phyloP scores from a whole-genome alignment of 2,329 filamentous ascomycete genomes.

The Volutella citrinella region DNA sequence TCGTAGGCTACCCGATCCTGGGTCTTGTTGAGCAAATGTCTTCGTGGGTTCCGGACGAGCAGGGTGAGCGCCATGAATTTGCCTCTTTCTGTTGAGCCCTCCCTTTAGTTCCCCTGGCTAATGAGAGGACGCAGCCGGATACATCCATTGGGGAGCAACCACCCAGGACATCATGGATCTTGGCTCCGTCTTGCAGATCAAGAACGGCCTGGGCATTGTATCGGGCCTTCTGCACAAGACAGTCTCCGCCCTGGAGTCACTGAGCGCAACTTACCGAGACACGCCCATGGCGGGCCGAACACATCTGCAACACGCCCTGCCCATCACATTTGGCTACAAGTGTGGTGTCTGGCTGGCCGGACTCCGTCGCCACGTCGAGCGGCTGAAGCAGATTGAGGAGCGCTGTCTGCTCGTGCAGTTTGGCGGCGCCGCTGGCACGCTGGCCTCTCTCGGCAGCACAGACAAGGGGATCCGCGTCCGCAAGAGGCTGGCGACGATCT shows the following conservation, averaged over 20 bases:
- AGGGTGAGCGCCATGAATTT: slow-evolving; percentile 3
- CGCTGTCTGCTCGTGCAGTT: slow-evolving; percentile 52
- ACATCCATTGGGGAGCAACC: slow-evolving; percentile 58
- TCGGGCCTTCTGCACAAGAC: slow-evolving; percentile 42
- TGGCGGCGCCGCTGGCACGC: slow-evolving; percentile 53
- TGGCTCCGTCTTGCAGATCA: slow-evolving; percentile 52
- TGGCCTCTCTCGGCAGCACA: slow-evolving; percentile 49
- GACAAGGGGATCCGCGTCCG: slow-evolving; percentile 48
- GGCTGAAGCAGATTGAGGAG: slow-evolving; percentile 44
- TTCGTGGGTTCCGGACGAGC: slow-evolving; percentile 12
- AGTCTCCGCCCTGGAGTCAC: slow-evolving; percentile 38
- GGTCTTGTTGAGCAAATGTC: slow-evolving; percentile 44
- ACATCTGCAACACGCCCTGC: slow-evolving; percentile 54
- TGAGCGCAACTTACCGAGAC: slow-evolving; percentile 47
- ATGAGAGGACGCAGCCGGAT: too few species aligned
- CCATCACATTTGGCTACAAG: slow-evolving; percentile 56
- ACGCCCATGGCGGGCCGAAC: slow-evolving; percentile 56
- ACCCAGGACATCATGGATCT: slow-evolving; percentile 60
- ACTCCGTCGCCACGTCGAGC: slow-evolving; percentile 45
- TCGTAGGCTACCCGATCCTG: slow-evolving; percentile 53
- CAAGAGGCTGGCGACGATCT: slow-evolving; percentile 45
- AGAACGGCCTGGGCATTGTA: slow-evolving; percentile 45
- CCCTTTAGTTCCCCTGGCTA: too few species aligned
- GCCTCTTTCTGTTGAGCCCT: too few species aligned
- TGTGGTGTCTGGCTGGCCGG: slow-evolving; percentile 52